Base-by-base conservation (phyloP, 345 rosid species). In the Rhodamnia rubescens region DNA sequence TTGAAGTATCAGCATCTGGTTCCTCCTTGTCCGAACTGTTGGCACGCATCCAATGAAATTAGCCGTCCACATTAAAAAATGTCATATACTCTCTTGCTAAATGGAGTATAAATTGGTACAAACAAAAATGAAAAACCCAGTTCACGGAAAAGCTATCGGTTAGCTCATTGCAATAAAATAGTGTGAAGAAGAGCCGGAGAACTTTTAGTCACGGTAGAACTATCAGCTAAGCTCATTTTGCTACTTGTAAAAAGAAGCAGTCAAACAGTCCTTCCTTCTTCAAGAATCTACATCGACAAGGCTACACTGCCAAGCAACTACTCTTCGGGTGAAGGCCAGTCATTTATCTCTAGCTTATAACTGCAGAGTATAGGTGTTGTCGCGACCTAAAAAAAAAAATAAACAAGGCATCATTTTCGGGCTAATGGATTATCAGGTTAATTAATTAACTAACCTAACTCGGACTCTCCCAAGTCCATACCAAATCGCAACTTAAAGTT, bases 1-100 rank as follows among this genome's bases (percentile, higher is more conserved):
- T 88, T 94, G 99, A 54, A 91, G 95, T 98, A 56, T 97, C 98
- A 49, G 91, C 92, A 88, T 93, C 98, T 55, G 92, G 89, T 85
- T 95, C 99, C 74, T 95, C 99, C 88, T 90, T 96, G 87, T 95
- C 98, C 13, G 96, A 97, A 90, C 99, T 97, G 87, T 29, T 20
- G 22, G 59, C 87, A 86, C 2, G 88, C 84, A 29, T 12, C 26
- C 82, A 54, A 55, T 10, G 51, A 47, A 69, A 50, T 27, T 8
- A 85, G 57, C 54, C 32, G 27, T 32, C 55, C 6, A 3, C 40
- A 61, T 27, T 61, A 0, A 20, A 61, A 14, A 7, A 61, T n/a
- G 26, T 49, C n/a, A 13, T 81, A 24, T 81, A 5, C 83, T 51
- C 55, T 24, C 15, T 50, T 61, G 22, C 74, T 61, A 11, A 29